These are phyloP conservation scores for Camellia granthamiana DNA, from an alignment of 148 eudicot species.

Conservation along the genomic window DNA sequence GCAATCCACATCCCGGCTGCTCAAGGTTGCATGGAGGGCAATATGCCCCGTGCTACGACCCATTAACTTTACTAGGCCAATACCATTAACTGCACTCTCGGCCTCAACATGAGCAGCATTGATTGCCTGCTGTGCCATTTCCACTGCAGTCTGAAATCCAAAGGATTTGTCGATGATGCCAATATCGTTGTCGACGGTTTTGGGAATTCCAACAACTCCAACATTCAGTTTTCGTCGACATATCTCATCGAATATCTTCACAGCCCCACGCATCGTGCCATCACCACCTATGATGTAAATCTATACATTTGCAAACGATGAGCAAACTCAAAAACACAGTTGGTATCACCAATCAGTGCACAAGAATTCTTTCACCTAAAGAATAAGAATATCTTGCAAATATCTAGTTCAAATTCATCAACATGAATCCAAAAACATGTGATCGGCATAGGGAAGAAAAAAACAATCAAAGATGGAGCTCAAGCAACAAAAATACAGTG, in stretches of 20 bases:
- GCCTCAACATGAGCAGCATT: slow-evolving; percentile 70
- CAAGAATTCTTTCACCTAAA: neutral
- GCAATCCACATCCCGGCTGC: slow-evolving; percentile 78
- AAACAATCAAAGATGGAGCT: neutral
- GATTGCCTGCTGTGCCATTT: slow-evolving; percentile 71
- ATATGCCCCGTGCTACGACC: slow-evolving; percentile 86
- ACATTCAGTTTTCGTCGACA: slow-evolving; percentile 42
- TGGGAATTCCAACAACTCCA: slow-evolving; percentile 58
- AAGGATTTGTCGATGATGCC: slow-evolving; percentile 73
- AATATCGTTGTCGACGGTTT: slow-evolving; percentile 76
- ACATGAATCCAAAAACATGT: neutral
- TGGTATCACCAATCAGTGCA: neutral
- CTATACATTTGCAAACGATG: slow-evolving; percentile 19
- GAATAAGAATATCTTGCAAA: neutral
- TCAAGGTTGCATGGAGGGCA: slow-evolving; percentile 64
- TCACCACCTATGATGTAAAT: slow-evolving; percentile 78
- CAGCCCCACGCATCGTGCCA: slow-evolving; percentile 77
- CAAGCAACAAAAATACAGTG: neutral
- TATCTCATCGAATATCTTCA: slow-evolving; percentile 58
- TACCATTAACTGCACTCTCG: slow-evolving; percentile 72
- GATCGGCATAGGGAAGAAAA: neutral
- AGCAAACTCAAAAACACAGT: neutral
- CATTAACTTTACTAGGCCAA: slow-evolving; percentile 79
- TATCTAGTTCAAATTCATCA: neutral
- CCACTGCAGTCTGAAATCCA: slow-evolving; percentile 76